Conservation (phyloP, 2,329 filamentous ascomycete species). For the Knufia petricola region DNA sequence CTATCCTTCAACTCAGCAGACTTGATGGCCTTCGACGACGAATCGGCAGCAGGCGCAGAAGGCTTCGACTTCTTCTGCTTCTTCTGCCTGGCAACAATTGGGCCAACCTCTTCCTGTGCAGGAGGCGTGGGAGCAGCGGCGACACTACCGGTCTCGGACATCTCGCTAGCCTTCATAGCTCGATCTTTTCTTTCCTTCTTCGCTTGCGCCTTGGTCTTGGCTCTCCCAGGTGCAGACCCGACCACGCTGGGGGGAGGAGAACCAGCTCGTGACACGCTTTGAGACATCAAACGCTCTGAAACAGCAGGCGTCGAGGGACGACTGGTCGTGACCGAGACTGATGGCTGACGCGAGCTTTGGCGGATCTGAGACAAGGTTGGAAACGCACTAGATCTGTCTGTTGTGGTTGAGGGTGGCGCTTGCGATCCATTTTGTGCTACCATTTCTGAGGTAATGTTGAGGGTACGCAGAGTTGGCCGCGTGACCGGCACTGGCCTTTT, state of each 20-base stretch:
- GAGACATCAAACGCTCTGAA: slow-evolving; percentile 47
- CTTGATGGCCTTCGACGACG: neutral
- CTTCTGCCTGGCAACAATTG: slow-evolving; percentile 55
- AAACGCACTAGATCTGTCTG: slow-evolving; percentile 15
- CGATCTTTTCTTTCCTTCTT: slow-evolving; percentile 50
- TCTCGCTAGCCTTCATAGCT: slow-evolving; percentile 36
- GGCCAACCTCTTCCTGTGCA: slow-evolving; percentile 44
- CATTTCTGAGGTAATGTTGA: slow-evolving; percentile 20
- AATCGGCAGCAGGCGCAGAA: slow-evolving; percentile 11
- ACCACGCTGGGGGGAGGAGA: slow-evolving; percentile 51
- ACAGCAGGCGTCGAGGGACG: slow-evolving; percentile 50
- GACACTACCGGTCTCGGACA: slow-evolving; percentile 28
- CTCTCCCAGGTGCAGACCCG: slow-evolving; percentile 49
- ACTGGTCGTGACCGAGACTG: slow-evolving; percentile 46
- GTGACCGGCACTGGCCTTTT: slow-evolving; percentile 13
- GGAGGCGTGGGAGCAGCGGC: slow-evolving; percentile 17
- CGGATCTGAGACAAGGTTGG: slow-evolving; percentile 9
- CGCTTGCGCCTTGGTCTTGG: slow-evolving; percentile 52
- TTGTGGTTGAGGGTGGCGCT: slow-evolving; percentile 16
- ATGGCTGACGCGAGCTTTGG: slow-evolving; percentile 38
- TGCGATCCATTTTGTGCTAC: slow-evolving; percentile 14
- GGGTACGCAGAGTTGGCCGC: slow-evolving; percentile 12
- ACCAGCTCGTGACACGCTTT: slow-evolving; percentile 50
- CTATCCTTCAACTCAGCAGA: neutral
- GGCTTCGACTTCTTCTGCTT: slow-evolving; percentile 37